phyloP scores from a whole-genome alignment of 306 rosid genomes.

The Quercus parvula region DNA sequence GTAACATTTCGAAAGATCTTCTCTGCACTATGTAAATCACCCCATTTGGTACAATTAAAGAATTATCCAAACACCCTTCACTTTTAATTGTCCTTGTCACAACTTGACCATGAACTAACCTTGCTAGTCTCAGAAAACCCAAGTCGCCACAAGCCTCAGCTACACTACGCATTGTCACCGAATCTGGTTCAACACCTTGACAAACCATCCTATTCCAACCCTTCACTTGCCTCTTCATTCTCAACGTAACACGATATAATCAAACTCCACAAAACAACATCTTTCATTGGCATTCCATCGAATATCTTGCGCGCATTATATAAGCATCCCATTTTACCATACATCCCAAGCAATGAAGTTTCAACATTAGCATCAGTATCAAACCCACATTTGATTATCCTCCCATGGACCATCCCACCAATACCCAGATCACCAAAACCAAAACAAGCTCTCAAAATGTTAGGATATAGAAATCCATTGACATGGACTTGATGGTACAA shows the following conservation, averaged over 20 bases:
- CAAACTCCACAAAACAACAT: conserved; percentile 78
- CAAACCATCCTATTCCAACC: conserved; percentile 56
- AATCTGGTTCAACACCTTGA: conserved; percentile 56
- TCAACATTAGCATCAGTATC: conserved; percentile 50
- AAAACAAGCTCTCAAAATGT: conserved; percentile 66
- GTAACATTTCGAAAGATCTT: conserved; percentile 32
- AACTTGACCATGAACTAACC: conserved; percentile 64
- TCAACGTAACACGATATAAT: conserved; percentile 54
- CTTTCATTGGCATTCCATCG: conserved; percentile 59
- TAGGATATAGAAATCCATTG: conserved; percentile 58
- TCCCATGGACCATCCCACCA: conserved; percentile 68
- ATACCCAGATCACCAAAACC: conserved; percentile 41
- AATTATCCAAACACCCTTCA: conserved; percentile 46
- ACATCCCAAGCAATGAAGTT: conserved; percentile 65
- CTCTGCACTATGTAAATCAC: conserved; percentile 44
- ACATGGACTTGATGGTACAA: conserved; percentile 17
- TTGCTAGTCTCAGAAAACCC: conserved; percentile 48
- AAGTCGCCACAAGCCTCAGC: conserved; percentile 77
- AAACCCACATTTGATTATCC: conserved; percentile 57
- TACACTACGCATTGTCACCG: conserved; percentile 50
- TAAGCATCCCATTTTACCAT: conserved; percentile 55
- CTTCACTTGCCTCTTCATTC: conserved; percentile 53
- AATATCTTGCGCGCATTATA: conserved; percentile 57
- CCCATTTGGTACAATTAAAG: conserved; percentile 62
- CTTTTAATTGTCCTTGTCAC: conserved; percentile 40